phyloP scores from a whole-genome alignment of 2,329 filamentous ascomycete genomes.

The Sclerotinia spermophila region DNA sequence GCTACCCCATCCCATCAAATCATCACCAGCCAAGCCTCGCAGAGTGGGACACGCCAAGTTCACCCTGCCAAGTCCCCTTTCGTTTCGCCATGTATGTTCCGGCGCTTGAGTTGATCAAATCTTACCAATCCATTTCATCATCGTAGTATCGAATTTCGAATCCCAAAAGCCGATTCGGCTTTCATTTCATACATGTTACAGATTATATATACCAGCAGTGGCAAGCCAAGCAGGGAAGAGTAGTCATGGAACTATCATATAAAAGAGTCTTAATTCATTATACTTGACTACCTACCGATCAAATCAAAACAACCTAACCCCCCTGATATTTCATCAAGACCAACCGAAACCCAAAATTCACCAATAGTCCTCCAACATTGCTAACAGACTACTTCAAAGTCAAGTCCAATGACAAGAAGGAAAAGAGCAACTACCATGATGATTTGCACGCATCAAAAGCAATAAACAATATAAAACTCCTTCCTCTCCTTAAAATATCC shows the following conservation, averaged over 20 bases:
- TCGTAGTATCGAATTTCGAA: not conserved
- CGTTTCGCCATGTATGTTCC: not conserved
- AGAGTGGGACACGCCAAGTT: not conserved
- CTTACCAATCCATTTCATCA: not conserved
- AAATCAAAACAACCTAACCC: not conserved
- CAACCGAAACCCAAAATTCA: not conserved
- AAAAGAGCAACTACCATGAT: not conserved
- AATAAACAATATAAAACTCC: not conserved
- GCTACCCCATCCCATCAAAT: not conserved
- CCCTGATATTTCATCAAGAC: slow-evolving; percentile 1
- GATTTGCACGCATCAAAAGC: not conserved
- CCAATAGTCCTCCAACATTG: not conserved
- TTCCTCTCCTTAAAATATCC: not conserved
- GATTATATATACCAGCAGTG: not conserved
- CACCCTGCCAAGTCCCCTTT: not conserved
- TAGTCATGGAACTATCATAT: not conserved
- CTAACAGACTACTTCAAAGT: not conserved
- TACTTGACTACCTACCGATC: not conserved
- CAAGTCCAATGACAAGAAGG: not conserved
- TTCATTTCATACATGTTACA: not conserved
- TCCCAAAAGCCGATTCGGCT: not conserved
- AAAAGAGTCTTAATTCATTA: not conserved
- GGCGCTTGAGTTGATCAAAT: not conserved
- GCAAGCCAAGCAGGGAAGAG: not conserved
- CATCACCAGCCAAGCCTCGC: not conserved